Percentiles rank a stretch among this genome's conserved stretches.
Conservation (phyloP, 257 asterid genomes). For the Solanum ahanhuiri region DNA sequence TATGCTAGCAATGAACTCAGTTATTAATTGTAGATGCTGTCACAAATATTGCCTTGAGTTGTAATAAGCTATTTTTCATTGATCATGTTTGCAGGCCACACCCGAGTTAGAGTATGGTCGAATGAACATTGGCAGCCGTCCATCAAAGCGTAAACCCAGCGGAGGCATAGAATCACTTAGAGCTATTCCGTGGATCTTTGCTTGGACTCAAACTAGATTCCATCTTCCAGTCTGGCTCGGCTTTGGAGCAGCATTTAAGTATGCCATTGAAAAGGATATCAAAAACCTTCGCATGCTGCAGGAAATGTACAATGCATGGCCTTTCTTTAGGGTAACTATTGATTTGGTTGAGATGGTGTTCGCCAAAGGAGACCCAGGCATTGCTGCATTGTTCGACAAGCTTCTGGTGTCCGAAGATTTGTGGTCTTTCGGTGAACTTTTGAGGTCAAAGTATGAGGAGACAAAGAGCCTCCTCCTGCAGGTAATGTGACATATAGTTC, state of each 20-base stretch:
- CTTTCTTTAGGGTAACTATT: constrained; percentile 45
- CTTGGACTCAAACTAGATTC: constrained; percentile 54
- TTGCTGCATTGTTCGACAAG: constrained; percentile 37
- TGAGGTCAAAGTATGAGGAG: constrained; percentile 29
- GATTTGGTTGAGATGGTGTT: constrained; percentile 51
- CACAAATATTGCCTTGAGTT: not conserved
- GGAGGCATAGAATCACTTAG: constrained; percentile 53
- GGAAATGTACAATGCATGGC: constrained; percentile 46
- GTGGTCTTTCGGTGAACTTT: constrained; percentile 26
- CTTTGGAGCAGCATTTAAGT: constrained; percentile 41
- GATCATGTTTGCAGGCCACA: constrained; percentile 26
- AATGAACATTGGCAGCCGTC: constrained; percentile 54
- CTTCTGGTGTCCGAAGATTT: constrained; percentile 43
- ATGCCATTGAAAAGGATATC: constrained; percentile 29
- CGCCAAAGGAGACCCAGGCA: constrained; percentile 46
- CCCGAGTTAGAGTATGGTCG: constrained; percentile 48
- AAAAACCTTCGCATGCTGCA: constrained; percentile 32
- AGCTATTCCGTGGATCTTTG: constrained; percentile 56
- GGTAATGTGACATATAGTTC: constrained; percentile 13
- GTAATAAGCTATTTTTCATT: not conserved
- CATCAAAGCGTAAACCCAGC: constrained; percentile 43
- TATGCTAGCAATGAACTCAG: not conserved
- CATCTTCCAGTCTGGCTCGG: constrained; percentile 62
- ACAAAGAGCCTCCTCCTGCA: constrained; percentile 31
- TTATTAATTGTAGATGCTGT: not conserved